Evolutionary conservation across 1,139 yeast species (phyloP).

Genomic region (Tardiomyces blankii): DNA sequence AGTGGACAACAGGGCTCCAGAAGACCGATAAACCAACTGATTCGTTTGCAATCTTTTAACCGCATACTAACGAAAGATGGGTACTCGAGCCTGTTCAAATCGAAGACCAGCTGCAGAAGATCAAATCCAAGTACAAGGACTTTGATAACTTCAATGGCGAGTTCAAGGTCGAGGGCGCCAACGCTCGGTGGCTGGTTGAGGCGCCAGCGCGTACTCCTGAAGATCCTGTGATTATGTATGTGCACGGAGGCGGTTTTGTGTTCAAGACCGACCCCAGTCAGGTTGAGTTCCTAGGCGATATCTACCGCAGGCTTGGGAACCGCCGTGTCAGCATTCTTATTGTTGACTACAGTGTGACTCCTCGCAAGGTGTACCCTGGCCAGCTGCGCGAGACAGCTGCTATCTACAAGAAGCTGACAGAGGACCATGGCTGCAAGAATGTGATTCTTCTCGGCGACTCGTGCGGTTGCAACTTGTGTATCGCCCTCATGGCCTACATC

Average conservation of each 20-base stretch:
- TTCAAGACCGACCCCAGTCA: slow-evolving; percentile 6
- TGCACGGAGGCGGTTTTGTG: slow-evolving; percentile 14
- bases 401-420: slow-evolving; percentile 4
- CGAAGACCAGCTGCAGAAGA: background rate
- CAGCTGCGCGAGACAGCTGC: slow-evolving; percentile 11
- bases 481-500: background rate
- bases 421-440: slow-evolving; percentile 15
- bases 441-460: slow-evolving; percentile 37
- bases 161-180: slow-evolving; percentile 3
- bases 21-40: no score
- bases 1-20: no score
- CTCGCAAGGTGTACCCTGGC: slow-evolving; percentile 9
- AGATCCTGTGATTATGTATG: slow-evolving; percentile 13
- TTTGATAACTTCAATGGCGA: slow-evolving; percentile 4
- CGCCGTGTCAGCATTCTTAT: slow-evolving; percentile 8
- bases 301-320: background rate
- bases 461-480: slow-evolving; percentile 35
- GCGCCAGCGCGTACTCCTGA: slow-evolving; percentile 6
- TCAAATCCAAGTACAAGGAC: background rate
- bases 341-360: slow-evolving; percentile 13
- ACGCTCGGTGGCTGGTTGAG: slow-evolving; percentile 12
- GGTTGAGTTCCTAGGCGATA: background rate
- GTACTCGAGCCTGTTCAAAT: background rate
- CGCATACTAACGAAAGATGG: background rate
- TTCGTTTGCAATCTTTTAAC: no score